Evolutionary conservation across 768 basidiomycete genomes (phyloP).

Genomic region (Sarcodon aspratus): DNA sequence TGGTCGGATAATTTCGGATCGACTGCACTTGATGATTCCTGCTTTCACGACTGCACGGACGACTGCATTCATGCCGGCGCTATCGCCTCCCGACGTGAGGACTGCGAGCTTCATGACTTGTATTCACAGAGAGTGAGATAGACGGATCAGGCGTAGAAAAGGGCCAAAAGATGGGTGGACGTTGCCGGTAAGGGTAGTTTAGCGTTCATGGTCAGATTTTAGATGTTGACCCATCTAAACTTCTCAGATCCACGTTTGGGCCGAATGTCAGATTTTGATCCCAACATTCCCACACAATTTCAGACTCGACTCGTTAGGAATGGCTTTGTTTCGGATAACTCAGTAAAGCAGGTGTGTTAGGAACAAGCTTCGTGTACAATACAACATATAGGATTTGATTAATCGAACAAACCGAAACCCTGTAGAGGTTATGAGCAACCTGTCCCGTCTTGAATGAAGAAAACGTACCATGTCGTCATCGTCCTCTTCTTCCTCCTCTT

Average conservation of each 20-base stretch:
- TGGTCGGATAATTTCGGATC: constrained; percentile 1
- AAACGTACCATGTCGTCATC: constrained; percentile 78
- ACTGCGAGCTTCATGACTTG: constrained; percentile 78
- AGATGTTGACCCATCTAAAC: too few relatives aligned
- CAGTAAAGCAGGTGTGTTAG: too few relatives aligned
- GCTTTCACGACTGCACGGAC: constrained; percentile 91
- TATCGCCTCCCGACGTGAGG: constrained; percentile 94
- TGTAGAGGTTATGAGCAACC: constrained; percentile 16
- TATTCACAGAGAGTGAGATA: background rate
- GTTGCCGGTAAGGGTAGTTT: too few relatives aligned
- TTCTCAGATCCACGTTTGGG: too few relatives aligned
- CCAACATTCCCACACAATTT: too few relatives aligned
- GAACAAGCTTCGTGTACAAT: background rate
- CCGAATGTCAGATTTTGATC: too few relatives aligned
- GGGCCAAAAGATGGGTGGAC: too few relatives aligned
- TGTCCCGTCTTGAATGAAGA: background rate
- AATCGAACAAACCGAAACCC: constrained; percentile 96
- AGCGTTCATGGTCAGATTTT: too few relatives aligned
- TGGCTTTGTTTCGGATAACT: too few relatives aligned
- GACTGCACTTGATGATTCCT: constrained; percentile 73
- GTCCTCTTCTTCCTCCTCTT: constrained; percentile 77
- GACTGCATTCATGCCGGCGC: constrained; percentile 94
- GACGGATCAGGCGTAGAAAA: too few relatives aligned
- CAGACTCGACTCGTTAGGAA: too few relatives aligned
- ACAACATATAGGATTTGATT: constrained; percentile 14